These are phyloP conservation scores for Penicillium sp. DNA, from an alignment of 2,329 filamentous ascomycete genomes.

Conservation along the genomic window DNA sequence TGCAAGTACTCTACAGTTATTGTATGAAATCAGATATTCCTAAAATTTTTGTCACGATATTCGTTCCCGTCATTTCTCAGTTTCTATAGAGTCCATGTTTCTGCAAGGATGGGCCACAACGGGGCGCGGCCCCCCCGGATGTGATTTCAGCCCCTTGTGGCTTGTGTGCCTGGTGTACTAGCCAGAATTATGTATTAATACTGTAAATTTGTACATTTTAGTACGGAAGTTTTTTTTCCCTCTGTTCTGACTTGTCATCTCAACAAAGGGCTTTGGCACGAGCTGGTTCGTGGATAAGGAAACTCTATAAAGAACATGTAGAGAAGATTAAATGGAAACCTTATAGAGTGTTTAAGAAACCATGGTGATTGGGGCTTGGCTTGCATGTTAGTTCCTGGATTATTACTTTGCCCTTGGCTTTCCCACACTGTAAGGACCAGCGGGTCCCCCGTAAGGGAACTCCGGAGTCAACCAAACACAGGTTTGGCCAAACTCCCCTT, in stretches of 20 bases:
- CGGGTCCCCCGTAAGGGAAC: slow-evolving; percentile 22
- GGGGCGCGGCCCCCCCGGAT: not conserved
- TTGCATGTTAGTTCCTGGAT: not conserved
- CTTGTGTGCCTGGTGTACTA: slow-evolving; percentile 6
- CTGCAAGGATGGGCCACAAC: not conserved
- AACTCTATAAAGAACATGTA: not conserved
- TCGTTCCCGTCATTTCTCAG: not conserved
- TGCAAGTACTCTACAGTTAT: not conserved
- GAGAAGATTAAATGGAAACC: not conserved
- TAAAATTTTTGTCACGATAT: not conserved
- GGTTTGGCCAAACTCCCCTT: slow-evolving; percentile 12
- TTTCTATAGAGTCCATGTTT: not conserved
- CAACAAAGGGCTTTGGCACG: not conserved
- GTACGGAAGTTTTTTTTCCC: not conserved
- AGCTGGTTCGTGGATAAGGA: not conserved
- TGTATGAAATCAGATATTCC: not conserved
- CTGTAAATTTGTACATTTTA: not conserved
- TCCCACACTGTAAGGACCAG: not conserved
- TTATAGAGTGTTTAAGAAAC: not conserved
- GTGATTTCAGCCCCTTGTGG: slow-evolving; percentile 18
- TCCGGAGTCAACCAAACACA: slow-evolving; percentile 13
- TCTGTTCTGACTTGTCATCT: slow-evolving; percentile 6
- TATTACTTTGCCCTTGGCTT: not conserved
- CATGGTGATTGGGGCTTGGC: not conserved
- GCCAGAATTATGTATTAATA: slow-evolving; percentile 2